phyloP scores from a whole-genome alignment of 2,329 filamentous ascomycete species.

The Zasmidium angulare region DNA sequence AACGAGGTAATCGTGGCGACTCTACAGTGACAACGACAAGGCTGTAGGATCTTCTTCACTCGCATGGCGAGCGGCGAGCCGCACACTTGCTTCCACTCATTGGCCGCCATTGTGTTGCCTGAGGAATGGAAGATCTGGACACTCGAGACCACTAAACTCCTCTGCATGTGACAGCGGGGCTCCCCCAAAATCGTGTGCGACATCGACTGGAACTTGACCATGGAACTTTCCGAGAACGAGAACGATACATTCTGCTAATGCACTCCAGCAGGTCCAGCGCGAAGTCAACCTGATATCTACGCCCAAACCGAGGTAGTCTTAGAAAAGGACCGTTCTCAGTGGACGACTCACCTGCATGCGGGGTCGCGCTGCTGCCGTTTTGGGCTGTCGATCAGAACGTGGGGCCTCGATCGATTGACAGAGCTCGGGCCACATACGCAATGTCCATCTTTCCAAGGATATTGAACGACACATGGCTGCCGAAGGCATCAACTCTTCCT shows the following conservation, averaged over 20 bases:
- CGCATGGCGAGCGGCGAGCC: background rate
- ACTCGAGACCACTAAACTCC: background rate
- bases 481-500: background rate
- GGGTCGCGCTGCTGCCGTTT: background rate
- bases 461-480: background rate
- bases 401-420: background rate
- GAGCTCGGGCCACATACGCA: conserved; percentile 2
- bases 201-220: background rate
- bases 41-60: background rate
- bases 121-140: background rate
- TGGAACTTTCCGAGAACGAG: background rate
- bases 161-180: background rate
- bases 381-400: background rate
- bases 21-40: too few species aligned
- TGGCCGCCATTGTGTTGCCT: background rate
- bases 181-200: background rate
- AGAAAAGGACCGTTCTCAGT: background rate
- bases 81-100: too few species aligned
- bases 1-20: too few species aligned
- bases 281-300: background rate
- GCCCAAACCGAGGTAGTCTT: background rate
- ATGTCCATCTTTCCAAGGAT: background rate
- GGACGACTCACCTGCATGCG: background rate
- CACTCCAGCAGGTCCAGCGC: background rate
- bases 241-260: background rate